A percentile compares a stretch with the other conserved stretches of the same genome.
Conservation (phyloP, 164 flowering plant genomes). For the Liriodendron chinense region DNA sequence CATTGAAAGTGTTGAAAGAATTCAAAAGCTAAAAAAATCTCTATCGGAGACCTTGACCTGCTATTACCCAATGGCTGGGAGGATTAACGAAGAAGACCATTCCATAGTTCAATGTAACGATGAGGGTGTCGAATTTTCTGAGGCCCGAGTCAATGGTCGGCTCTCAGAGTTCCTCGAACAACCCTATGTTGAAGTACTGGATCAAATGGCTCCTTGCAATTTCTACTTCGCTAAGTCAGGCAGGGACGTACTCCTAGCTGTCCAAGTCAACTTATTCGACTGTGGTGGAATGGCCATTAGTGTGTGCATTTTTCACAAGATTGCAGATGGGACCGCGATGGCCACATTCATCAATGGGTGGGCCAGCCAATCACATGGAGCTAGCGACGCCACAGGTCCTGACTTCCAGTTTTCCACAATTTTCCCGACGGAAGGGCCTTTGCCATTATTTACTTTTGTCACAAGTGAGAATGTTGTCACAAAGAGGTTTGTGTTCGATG, state of each 20-base stretch:
- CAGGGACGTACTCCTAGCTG: conserved; percentile 1
- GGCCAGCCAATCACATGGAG: conserved; percentile 12
- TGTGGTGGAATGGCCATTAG: conserved; percentile 28
- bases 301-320: conserved; percentile 23
- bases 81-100: conserved; percentile 17
- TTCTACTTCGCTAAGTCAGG: conserved; percentile 9
- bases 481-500: not conserved
- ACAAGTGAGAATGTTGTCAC: not conserved
- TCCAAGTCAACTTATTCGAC: conserved; percentile 19
- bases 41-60: conserved; percentile 25
- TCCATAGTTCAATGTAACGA: conserved; percentile 7
- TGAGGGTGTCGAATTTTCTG: not conserved
- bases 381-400: not conserved
- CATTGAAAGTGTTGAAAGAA: not conserved
- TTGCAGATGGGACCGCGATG: conserved; percentile 17
- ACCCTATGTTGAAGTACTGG: not conserved
- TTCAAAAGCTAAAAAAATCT: conserved; percentile 20
- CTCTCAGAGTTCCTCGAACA: not conserved
- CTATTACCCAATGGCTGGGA: conserved; percentile 40
- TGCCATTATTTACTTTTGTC: not conserved
- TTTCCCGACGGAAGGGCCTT: not conserved
- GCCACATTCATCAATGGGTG: conserved; percentile 25
- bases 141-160: not conserved
- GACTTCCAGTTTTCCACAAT: not conserved
- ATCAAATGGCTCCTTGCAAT: conserved; percentile 22